Evolutionary conservation across 495 filamentous ascomycete genomes (phyloP).

Genomic region (Talaromyces borbonicus): DNA sequence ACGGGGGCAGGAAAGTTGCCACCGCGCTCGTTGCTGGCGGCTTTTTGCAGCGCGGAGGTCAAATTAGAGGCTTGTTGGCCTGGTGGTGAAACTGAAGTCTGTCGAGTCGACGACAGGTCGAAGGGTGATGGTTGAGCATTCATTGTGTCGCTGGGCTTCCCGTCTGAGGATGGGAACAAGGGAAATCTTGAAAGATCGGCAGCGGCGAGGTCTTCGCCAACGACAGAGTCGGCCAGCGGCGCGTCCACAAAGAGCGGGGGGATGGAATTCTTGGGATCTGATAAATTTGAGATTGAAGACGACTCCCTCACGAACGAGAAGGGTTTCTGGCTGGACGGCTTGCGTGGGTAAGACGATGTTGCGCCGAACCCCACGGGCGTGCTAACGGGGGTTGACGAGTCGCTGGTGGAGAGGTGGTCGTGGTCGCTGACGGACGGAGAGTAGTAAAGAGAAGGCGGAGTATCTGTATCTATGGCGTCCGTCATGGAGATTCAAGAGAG

Average conservation of each 20-base stretch:
- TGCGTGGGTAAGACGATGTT: slow-evolving; percentile 22
- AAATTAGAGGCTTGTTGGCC: slow-evolving; percentile 51
- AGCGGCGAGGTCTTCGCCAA: slow-evolving; percentile 10
- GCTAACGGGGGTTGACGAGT: slow-evolving; percentile 32
- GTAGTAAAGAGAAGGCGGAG: slow-evolving; percentile 30
- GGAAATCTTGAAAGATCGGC: slow-evolving; percentile 33
- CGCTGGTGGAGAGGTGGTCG: slow-evolving; percentile 33
- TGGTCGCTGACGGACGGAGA: slow-evolving; percentile 29
- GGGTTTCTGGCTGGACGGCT: slow-evolving; percentile 29
- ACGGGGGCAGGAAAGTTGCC: slow-evolving; percentile 3
- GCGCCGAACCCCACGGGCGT: slow-evolving; percentile 35
- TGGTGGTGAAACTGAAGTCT: slow-evolving; percentile 53
- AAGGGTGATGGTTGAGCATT: slow-evolving; percentile 47
- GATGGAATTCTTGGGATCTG: slow-evolving; percentile 19
- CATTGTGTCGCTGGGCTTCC: slow-evolving; percentile 30
- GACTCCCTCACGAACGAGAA: slow-evolving; percentile 28
- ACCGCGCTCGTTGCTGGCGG: slow-evolving; percentile 24
- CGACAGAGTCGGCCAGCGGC: slow-evolving; percentile 24
- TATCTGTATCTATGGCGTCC: slow-evolving; percentile 30
- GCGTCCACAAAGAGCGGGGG: slow-evolving; percentile 24
- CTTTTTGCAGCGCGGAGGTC: slow-evolving; percentile 49
- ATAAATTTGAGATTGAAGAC: no score
- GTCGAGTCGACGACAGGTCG: slow-evolving; percentile 55
- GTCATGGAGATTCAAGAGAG: slow-evolving; percentile 37
- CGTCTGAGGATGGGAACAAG: slow-evolving; percentile 31